Evolutionary conservation across 441 rosid genomes (phyloP).

Genomic region (Gossypium davidsonii): DNA sequence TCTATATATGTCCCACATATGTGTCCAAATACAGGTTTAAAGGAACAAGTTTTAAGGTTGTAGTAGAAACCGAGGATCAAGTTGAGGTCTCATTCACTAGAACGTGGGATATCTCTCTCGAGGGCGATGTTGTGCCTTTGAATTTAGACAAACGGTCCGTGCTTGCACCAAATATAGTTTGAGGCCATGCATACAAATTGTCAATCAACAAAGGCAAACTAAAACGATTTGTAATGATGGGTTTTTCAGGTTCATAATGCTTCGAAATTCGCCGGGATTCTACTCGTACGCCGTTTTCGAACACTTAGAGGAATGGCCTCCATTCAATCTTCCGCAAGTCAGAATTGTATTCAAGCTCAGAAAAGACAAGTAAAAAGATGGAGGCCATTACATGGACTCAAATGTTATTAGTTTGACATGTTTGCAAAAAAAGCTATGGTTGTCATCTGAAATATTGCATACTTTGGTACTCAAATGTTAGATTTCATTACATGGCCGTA

Average conservation of each 20-base stretch:
- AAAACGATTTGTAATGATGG: background rate
- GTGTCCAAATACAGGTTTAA: background rate
- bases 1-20: background rate
- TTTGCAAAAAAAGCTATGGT: background rate
- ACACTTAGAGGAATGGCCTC: slow-evolving; percentile 38
- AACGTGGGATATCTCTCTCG: slow-evolving; percentile 40
- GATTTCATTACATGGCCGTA: slow-evolving; percentile 81
- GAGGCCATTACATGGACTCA: no score
- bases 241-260: slow-evolving; percentile 32
- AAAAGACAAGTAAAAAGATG: slow-evolving; percentile 55
- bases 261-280: slow-evolving; percentile 40
- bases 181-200: no score
- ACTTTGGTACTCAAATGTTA: slow-evolving; percentile 11
- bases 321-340: slow-evolving; percentile 33
- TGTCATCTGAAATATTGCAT: background rate
- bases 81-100: slow-evolving; percentile 45
- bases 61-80: slow-evolving; percentile 39
- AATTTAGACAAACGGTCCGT: slow-evolving; percentile 64
- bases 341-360: slow-evolving; percentile 58
- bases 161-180: slow-evolving; percentile 13
- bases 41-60: slow-evolving; percentile 33
- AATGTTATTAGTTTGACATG: background rate
- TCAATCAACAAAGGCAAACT: no score
- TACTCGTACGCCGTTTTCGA: slow-evolving; percentile 42
- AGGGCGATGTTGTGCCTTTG: slow-evolving; percentile 37